Base-by-base conservation (phyloP, 177 flowering plant species). In the Vitis hybrid region DNA sequence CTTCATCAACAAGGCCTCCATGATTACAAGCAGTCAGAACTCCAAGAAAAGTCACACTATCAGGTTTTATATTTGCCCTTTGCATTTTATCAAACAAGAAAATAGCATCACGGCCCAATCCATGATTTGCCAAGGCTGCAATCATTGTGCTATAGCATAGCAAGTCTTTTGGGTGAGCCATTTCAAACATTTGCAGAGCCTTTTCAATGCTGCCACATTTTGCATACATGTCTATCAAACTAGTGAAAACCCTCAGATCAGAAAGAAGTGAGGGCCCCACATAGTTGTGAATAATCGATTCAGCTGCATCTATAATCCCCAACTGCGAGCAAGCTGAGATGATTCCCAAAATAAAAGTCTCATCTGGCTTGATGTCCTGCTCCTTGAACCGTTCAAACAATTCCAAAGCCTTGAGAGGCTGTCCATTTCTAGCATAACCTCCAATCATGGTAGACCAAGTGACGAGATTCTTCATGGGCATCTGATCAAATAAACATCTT, bases 161-260 rank as follows among this genome's bases (percentile, higher is more conserved):
- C 56, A 76, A 75, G 68, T 86, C 83, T 74, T 81, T 84, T 11
- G 34, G 62, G 30, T 13, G 8, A 60, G 74, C 76, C 57, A 56
- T 73, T 62, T 75, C 59, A 52, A 84, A 84, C 17, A 84, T 69
- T 72, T 81, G 68, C n/a, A 69, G 64, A 11, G 83, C 86, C 75
- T 74, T 79, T 21, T 75, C 82, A 58, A 86, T 75, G 76, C 73
- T 74, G 72, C 92, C 85, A 60, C 86, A 85, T 73, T 85, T 86
- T 10, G 89, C 84, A 76, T 88, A 86, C 88, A 88, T 81, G 56
- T 88, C 87, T 45, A 85, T 73, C 66, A 84, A 76, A 70, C 82
- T 79, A 57, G 83, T 73, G 2, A 71, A 74, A 13, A 85, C 59
- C 30, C 34, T 70, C 34, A 71, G 23, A 65, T 73, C 72, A 51